Base-by-base conservation (phyloP, 2,329 filamentous ascomycete species). In the Nannizzia gypsea region DNA sequence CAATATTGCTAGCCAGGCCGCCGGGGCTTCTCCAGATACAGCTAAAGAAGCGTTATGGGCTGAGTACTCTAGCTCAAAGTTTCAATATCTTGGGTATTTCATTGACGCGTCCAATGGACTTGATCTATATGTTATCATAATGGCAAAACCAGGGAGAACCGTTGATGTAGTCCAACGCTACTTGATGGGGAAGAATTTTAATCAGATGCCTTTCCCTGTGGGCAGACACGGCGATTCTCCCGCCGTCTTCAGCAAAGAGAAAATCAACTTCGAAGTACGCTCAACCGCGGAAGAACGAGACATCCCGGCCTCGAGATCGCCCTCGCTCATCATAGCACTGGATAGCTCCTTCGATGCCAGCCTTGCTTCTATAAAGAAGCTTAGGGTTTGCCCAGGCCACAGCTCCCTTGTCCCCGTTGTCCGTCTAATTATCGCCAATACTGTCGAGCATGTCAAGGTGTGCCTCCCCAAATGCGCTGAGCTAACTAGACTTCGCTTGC, bases 51-150 rank as follows among this genome's bases (percentile, higher is more conserved):
- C 76, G 4, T 67, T 72, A 3, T 78, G 75, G 72, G 76, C 74
- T 3, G 75, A 78, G 59, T 77, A 77, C 62, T 76, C 73, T 6
- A 77, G 76, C 56, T 70, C 75, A 8, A 78, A 78, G 63, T 78
- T 78, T 48, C 66, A 72, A 20, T 71, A 78, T 20, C 67, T 78
- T 3, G 72, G 73, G n/a, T 70, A 74, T 59, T 66, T 77, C 13
- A 69, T 76, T 28, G 70, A 76, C 46, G 62, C 71, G 15, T 69
- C 71, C 26, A 68, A 66, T 22, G 64, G 60, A 3, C 65, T 68
- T 57, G 71, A 74, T 55, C 63, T 74, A 11, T 74, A 77, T 59
- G 60, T 77, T 13, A 68, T 77, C 15, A 65, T 78, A 36, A 70
- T 72, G 62, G 68, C 71, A 4, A 68, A 71, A 62, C 64, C 67